Percentiles rank a stretch among this genome's conserved stretches.
Conservation (phyloP, 176 grass and related monocot species). For the Panicum miliaceum region DNA sequence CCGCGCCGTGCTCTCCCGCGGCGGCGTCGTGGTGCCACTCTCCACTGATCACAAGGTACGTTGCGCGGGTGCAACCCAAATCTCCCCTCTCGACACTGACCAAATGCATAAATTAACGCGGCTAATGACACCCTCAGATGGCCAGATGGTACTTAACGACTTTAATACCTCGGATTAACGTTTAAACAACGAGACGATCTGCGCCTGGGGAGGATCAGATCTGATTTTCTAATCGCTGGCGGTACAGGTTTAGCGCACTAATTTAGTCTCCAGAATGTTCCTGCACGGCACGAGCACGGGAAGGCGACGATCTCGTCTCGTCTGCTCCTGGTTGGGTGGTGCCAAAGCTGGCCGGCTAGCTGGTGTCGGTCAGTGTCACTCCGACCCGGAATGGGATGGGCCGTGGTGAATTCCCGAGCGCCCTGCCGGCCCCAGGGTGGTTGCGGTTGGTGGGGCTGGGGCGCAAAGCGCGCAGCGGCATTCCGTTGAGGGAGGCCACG, state of each 20-base stretch:
- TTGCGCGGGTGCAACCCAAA: background rate
- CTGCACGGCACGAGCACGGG: background rate
- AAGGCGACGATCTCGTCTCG: background rate
- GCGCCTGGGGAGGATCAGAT: background rate
- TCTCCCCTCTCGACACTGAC: too few species aligned
- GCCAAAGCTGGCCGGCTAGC: background rate
- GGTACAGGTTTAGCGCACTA: constrained; percentile 7
- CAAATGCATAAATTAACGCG: background rate
- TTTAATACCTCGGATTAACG: background rate
- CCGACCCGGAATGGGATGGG: background rate
- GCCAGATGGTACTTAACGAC: background rate
- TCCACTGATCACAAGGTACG: constrained; percentile 85
- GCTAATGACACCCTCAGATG: background rate
- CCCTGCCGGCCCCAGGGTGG: constrained; percentile 2
- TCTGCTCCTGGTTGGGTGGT: background rate
- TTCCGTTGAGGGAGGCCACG: constrained; percentile 21
- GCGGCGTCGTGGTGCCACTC: constrained; percentile 62
- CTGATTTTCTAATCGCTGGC: background rate
- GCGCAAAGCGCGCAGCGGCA: background rate
- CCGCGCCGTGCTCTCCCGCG: constrained; percentile 69
- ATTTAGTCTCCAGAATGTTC: constrained; percentile 30
- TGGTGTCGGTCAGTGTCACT: background rate
- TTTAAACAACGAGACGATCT: background rate
- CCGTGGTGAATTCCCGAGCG: background rate
- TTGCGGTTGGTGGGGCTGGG: constrained; percentile 9